Conservation (phyloP, 176 grass and related monocot genomes). For the Poa pratensis region DNA sequence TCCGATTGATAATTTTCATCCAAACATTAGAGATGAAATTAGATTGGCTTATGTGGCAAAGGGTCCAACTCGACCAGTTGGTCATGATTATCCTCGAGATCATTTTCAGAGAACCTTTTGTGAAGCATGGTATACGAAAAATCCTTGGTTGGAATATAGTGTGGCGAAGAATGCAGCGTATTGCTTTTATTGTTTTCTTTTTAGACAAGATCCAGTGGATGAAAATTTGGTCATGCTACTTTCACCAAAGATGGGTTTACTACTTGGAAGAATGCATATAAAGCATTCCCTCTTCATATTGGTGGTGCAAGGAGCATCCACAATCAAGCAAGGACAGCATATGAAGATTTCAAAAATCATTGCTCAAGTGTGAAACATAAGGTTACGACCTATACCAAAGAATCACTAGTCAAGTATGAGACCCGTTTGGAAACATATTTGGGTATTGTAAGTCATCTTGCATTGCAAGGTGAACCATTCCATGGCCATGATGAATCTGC, state of each 20-base stretch:
- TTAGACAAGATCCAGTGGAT: too few species aligned
- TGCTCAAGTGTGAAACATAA: neutral
- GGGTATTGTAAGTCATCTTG: neutral
- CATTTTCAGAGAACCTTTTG: too few species aligned
- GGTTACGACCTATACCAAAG: too few species aligned
- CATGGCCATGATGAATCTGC: neutral
- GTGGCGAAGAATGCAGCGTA: too few species aligned
- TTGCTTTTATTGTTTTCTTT: neutral
- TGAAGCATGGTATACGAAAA: too few species aligned
- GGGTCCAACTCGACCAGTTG: neutral
- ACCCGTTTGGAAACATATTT: neutral
- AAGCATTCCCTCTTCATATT: neutral
- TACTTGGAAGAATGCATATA: neutral
- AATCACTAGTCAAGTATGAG: too few species aligned
- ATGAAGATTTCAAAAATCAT: slow-evolving; percentile 2
- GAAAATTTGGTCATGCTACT: too few species aligned
- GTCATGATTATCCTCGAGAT: neutral
- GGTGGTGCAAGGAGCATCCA: neutral
- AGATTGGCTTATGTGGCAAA: neutral
- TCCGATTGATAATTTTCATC: neutral
- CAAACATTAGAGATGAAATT: neutral
- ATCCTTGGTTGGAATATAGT: too few species aligned
- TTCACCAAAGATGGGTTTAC: too few species aligned
- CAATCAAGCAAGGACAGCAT: neutral
- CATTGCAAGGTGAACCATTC: neutral